phyloP scores from a whole-genome alignment of 1,139 yeast genomes.

The Yamadazyma sp. region DNA sequence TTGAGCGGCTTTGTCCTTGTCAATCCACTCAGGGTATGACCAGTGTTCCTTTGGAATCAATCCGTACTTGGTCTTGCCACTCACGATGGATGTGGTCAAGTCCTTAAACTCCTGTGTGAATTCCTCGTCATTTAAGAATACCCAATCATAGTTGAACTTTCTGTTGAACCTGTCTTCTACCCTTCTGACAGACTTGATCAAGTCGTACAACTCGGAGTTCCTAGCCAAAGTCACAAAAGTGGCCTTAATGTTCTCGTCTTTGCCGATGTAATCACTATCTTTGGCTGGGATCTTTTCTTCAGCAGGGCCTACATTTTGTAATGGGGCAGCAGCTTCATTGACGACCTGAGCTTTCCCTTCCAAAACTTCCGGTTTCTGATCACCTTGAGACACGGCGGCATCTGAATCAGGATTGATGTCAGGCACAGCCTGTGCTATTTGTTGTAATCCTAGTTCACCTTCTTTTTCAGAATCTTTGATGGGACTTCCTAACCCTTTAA shows the following conservation, averaged over 20 bases:
- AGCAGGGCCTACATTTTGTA: neutral
- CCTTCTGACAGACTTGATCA: constrained; percentile 63
- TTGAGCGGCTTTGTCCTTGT: constrained; percentile 52
- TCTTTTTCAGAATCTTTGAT: constrained; percentile 21
- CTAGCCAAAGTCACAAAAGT: constrained; percentile 61
- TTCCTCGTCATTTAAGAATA: constrained; percentile 66
- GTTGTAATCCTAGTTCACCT: constrained; percentile 14
- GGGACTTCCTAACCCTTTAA: constrained; percentile 8
- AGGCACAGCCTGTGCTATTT: constrained; percentile 8
- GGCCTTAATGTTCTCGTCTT: constrained; percentile 46
- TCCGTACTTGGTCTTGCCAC: constrained; percentile 67
- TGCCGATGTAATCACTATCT: constrained; percentile 13
- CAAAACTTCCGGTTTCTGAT: neutral
- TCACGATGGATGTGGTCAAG: constrained; percentile 45
- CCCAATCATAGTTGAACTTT: constrained; percentile 75
- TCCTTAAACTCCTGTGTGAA: constrained; percentile 58
- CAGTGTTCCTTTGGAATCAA: constrained; percentile 64
- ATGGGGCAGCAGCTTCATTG: too few species aligned
- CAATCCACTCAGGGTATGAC: constrained; percentile 74
- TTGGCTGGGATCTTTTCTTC: neutral
- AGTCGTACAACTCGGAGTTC: constrained; percentile 64
- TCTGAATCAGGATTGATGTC: neutral
- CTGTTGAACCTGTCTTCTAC: constrained; percentile 73
- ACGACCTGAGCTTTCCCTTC: neutral
- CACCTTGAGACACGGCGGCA: neutral